Evolutionary conservation across 768 basidiomycete genomes (phyloP).

Genomic region (Candolleomyces aberdarensis): DNA sequence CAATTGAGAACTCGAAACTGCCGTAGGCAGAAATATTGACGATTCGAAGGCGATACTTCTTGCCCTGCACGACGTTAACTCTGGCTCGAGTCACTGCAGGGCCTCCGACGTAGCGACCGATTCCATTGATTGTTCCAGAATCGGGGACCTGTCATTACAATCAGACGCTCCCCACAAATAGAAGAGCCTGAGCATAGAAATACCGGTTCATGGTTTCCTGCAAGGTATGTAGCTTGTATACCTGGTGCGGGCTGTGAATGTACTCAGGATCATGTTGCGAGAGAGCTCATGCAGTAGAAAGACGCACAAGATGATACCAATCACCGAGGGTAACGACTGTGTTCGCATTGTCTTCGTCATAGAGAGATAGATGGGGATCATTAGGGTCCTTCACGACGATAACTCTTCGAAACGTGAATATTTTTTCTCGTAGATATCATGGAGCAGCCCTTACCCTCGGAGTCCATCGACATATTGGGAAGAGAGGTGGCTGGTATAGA

Average conservation of each 20-base stretch:
- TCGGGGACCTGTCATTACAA: slow-evolving; percentile 19
- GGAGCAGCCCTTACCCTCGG: slow-evolving; percentile 25
- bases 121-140: slow-evolving; percentile 45
- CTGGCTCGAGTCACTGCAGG: slow-evolving; percentile 36
- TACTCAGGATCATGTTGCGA: background rate
- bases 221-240: background rate
- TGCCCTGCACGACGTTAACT: slow-evolving; percentile 37
- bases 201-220: slow-evolving; percentile 7
- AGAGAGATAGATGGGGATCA: slow-evolving; percentile 9
- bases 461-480: slow-evolving; percentile 23
- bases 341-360: slow-evolving; percentile 12
- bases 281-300: background rate
- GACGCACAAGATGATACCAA: slow-evolving; percentile 11
- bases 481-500: slow-evolving; percentile 17
- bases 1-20: slow-evolving; percentile 36
- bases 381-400: slow-evolving; percentile 16
- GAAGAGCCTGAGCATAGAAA: background rate
- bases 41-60: slow-evolving; percentile 53
- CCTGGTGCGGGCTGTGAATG: slow-evolving; percentile 5
- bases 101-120: slow-evolving; percentile 40
- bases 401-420: background rate
- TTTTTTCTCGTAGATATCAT: slow-evolving; percentile 14
- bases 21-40: slow-evolving; percentile 47
- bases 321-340: slow-evolving; percentile 13
- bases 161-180: background rate